phyloP scores from a whole-genome alignment of 2,329 filamentous ascomycete species.

The Aspergillus flavus region DNA sequence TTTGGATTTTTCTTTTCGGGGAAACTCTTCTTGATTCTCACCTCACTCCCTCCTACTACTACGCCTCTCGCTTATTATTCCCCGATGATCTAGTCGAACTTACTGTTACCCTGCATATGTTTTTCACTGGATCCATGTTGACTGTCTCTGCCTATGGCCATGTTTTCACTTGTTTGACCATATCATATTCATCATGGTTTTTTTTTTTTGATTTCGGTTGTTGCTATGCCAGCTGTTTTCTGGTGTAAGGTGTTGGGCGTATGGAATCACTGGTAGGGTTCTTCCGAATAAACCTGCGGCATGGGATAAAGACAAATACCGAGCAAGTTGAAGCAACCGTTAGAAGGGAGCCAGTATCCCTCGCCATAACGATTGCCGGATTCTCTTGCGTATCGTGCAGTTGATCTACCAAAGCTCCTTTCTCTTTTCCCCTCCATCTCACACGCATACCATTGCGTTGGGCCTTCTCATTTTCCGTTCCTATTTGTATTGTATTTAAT shows the following conservation, averaged over 20 bases:
- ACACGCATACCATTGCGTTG: conserved; percentile 14
- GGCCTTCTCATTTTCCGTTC: conserved; percentile 17
- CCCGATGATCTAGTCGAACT: conserved; percentile 9
- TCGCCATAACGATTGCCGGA: background rate
- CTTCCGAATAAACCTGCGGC: conserved; percentile 21
- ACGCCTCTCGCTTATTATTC: conserved; percentile 8
- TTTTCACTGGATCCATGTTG: conserved; percentile 20
- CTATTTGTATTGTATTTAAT: conserved; percentile 38
- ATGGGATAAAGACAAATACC: conserved; percentile 21
- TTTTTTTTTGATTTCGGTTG: conserved; percentile 23
- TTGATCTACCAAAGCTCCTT: conserved; percentile 16
- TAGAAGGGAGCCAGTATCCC: conserved; percentile 15
- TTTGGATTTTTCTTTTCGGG: conserved; percentile 16
- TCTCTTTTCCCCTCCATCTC: conserved; percentile 23
- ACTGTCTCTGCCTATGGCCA: conserved; percentile 13
- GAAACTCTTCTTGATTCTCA: conserved; percentile 10
- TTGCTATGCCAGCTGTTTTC: conserved; percentile 22
- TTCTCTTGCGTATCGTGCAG: conserved; percentile 16
- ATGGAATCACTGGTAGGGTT: conserved; percentile 22
- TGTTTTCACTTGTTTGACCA: conserved; percentile 11
- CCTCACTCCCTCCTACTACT: conserved; percentile 8
- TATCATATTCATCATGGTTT: conserved; percentile 11
- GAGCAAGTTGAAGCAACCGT: conserved; percentile 12
- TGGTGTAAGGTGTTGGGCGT: conserved; percentile 31
- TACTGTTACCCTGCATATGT: conserved; percentile 21